These are phyloP conservation scores for Podaxis sp. DNA, from an alignment of 768 basidiomycete genomes.

Conservation along the genomic window DNA sequence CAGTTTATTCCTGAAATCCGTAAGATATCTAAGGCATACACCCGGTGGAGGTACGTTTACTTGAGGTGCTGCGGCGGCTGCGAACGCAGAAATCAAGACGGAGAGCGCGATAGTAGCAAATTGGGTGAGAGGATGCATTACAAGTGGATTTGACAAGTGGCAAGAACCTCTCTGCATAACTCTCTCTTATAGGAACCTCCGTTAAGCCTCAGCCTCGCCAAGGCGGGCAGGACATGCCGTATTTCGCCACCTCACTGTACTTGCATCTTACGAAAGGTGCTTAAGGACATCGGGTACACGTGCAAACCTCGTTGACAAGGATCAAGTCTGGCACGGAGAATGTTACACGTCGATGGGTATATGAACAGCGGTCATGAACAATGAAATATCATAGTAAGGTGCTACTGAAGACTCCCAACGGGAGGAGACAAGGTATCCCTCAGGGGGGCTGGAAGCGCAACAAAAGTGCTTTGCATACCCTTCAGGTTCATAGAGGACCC, in stretches of 20 bases:
- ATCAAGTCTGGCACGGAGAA: background rate
- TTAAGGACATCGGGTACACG: no score
- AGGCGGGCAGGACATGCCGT: constrained; percentile 1
- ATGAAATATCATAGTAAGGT: no score
- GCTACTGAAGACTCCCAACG: no score
- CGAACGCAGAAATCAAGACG: background rate
- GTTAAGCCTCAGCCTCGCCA: background rate
- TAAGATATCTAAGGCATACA: background rate
- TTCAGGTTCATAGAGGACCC: no score
- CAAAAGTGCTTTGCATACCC: no score
- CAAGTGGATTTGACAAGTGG: background rate
- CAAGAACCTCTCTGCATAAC: no score
- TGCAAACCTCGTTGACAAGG: background rate
- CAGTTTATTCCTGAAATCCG: background rate
- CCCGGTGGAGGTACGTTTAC: constrained; percentile 3
- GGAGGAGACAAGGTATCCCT: no score
- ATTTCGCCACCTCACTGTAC: background rate
- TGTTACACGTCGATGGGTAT: no score
- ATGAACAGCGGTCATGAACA: no score
- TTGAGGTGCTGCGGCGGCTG: background rate
- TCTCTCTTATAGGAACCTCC: background rate
- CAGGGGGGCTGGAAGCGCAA: no score
- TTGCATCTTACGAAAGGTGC: background rate
- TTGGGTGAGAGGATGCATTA: background rate
- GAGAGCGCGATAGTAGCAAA: background rate